A percentile compares a stretch with the other conserved stretches of the same genome.
Evolutionary conservation across 495 filamentous ascomycete species (phyloP).

Genomic region (Penicillium pancosmium): DNA sequence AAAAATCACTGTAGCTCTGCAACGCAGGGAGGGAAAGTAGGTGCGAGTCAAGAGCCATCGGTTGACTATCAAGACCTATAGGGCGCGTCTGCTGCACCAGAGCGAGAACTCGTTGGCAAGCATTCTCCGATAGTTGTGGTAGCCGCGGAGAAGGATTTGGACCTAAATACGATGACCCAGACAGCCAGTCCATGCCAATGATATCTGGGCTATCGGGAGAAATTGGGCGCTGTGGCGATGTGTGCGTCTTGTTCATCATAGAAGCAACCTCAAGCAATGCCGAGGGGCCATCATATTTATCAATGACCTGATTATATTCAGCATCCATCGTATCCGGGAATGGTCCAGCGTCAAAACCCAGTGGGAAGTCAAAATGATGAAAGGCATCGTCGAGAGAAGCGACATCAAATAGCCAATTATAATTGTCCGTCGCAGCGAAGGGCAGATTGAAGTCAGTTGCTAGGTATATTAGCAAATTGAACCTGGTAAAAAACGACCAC

Average conservation of each 20-base stretch:
- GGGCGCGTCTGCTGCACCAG: conserved; percentile 47
- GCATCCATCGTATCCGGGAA: conserved; percentile 22
- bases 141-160: conserved; percentile 12
- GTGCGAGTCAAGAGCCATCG: conserved; percentile 45
- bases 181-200: conserved; percentile 40
- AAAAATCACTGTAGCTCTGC: conserved; percentile 56
- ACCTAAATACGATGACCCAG: conserved; percentile 22
- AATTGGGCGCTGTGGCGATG: background rate
- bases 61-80: conserved; percentile 40
- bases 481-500: background rate
- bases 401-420: conserved; percentile 60
- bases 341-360: conserved; percentile 28
- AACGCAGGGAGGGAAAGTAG: conserved; percentile 48
- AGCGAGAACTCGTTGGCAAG: conserved; percentile 43
- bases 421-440: conserved; percentile 57
- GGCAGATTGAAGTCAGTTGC: conserved; percentile 59
- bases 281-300: conserved; percentile 22
- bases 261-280: conserved; percentile 27
- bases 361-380: conserved; percentile 31
- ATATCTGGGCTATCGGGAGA: conserved; percentile 11
- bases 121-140: conserved; percentile 32
- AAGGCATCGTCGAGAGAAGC: conserved; percentile 41
- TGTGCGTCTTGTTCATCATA: conserved; percentile 15
- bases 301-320: background rate
- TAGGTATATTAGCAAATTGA: conserved; percentile 22